Base-by-base conservation (phyloP, 2,329 filamentous ascomycete species). In the Fusarium piperis region DNA sequence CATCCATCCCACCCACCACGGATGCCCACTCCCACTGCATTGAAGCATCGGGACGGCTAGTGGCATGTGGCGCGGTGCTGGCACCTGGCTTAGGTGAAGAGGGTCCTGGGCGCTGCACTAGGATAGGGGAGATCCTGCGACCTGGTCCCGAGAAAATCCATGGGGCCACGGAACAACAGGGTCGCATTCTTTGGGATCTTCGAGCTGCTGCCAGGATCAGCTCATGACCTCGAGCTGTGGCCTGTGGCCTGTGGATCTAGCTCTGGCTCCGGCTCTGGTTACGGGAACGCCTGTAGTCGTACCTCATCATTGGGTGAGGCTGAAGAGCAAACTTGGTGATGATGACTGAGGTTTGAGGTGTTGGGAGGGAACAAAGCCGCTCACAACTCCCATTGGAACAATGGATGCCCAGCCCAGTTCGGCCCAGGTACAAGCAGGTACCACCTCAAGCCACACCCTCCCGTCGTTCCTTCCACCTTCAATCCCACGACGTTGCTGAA, bases 41-140 rank as follows among this genome's bases (percentile, higher is more conserved):
- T 62, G 52, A 53, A 53, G 66, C 46, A 60, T 74, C 64, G 64
- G 70, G 59, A 74, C 74, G 66, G 70, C 64, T 74, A 76, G 68
- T 60, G 56, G 64, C 44, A 62, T 68, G 73, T 63, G 65, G 70
- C 72, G 65, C 62, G 63, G 59, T 48, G 62, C 62, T 71, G 65
- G 64, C 63, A 67, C 64, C 59, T 66, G 59, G 67, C 39, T 60
- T 55, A 55, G 67, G 61, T 41, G 57, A 57, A 15, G 55, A 55
- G 61, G 56, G 55, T 35, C 52, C 39, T 32, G 20, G 44, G 56
- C 39, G 32, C 63, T 33, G 57, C 36, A 41, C 57, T 33, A 51
- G 44, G 38, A 44, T 32, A 56, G 59, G 59, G 36, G 52, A 57
- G 52, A 41, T 57, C 44, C 30, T 71, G 68, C 44, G 33, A 30